Percentiles rank a stretch among this genome's conserved stretches.
phyloP scores from a whole-genome alignment of 2,329 filamentous ascomycete genomes.

The Claviceps purpurea region DNA sequence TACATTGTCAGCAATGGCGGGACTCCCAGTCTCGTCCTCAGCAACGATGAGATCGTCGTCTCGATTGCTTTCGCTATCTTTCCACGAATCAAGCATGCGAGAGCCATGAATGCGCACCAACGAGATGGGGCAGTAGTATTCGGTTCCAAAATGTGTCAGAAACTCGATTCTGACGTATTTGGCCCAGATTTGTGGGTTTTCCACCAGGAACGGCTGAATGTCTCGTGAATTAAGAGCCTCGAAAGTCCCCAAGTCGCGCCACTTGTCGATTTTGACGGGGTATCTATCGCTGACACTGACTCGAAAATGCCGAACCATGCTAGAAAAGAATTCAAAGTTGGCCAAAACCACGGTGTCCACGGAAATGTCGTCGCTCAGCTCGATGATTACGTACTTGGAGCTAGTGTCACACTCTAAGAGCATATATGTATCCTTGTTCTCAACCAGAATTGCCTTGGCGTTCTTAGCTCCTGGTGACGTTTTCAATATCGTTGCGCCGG shows the following conservation, averaged over 20 bases:
- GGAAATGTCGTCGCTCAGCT: conserved; percentile 74
- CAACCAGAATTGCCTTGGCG: conserved; percentile 73
- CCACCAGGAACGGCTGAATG: conserved; percentile 86
- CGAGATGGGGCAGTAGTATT: conserved; percentile 92
- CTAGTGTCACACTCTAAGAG: conserved; percentile 74
- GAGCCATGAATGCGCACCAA: conserved; percentile 86
- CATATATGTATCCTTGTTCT: conserved; percentile 99
- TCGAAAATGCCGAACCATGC: conserved; percentile 82
- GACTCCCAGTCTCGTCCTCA: conserved; percentile 9
- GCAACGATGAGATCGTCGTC: conserved; percentile 44
- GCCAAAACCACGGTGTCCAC: conserved; percentile 95
- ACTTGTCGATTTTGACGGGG: conserved; percentile 82
- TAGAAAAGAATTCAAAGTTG: conserved; percentile 98
- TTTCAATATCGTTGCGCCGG: conserved; percentile 85
- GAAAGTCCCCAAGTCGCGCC: conserved; percentile 78
- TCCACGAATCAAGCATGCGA: conserved; percentile 88
- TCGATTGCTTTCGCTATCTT: conserved; percentile 59
- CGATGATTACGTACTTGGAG: conserved; percentile 90
- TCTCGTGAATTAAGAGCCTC: conserved; percentile 87
- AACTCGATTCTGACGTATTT: conserved; percentile 89
- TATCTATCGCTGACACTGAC: conserved; percentile 92
- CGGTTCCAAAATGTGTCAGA: conserved; percentile 83
- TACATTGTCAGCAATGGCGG: not conserved
- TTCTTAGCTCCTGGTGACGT: conserved; percentile 79
- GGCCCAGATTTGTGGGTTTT: conserved; percentile 91